phyloP scores from a whole-genome alignment of 1,284 basidiomycete species.

The Puccinia horiana region DNA sequence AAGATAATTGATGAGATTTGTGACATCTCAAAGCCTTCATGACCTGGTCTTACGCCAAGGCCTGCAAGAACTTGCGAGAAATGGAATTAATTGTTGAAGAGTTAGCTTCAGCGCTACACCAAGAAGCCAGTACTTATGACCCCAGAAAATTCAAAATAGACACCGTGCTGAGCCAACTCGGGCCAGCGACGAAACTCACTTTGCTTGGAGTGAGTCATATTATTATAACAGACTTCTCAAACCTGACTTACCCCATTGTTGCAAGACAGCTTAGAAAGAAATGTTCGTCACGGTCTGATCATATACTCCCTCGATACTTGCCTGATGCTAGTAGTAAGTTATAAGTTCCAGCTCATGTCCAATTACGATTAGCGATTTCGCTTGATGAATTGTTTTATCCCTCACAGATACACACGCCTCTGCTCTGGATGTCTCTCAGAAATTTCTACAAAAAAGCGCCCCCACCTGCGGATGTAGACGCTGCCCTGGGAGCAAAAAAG shows the following conservation, averaged over 20 bases:
- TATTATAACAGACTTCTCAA: background rate
- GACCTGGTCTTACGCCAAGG: background rate
- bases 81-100: background rate
- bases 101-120: background rate
- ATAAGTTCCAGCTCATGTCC: background rate
- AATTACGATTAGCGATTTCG: background rate
- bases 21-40: background rate
- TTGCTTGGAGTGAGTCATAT: background rate
- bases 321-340: background rate
- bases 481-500: background rate
- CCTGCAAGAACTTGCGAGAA: slow-evolving; percentile 5
- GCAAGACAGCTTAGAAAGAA: background rate
- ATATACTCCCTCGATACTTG: background rate
- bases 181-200: background rate
- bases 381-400: background rate
- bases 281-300: background rate
- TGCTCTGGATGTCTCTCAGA: slow-evolving; percentile 4
- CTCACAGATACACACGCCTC: background rate
- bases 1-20: background rate
- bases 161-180: background rate
- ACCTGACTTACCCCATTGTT: background rate
- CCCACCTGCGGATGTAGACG: background rate
- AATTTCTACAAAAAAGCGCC: background rate
- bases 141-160: background rate
- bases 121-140: background rate